Base-by-base conservation (phyloP, 371 early-diverging fungal species). In the Mucor plumbeus region DNA sequence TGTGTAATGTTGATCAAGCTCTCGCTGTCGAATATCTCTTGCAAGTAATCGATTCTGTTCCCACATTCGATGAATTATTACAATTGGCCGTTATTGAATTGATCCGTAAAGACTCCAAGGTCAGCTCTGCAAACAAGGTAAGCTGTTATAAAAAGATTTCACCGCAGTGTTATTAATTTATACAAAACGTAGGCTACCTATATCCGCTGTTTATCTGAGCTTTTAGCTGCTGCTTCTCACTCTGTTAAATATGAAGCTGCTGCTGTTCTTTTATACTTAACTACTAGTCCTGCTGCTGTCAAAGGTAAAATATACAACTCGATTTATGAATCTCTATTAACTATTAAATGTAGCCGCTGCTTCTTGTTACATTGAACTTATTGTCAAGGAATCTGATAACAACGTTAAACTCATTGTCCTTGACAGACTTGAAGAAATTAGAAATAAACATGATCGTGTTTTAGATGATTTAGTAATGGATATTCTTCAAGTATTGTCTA, bases 171-270 rank as follows among this genome's bases (percentile, higher is more conserved):
- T 41, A 35, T 34, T 39, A 54, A 63, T 26, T 7, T 44, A 55
- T 7, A 14, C 35, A 35, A 3, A 8, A 7, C 6, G 5, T 36
- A 91, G 91, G 89, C 90, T 26, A 90, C 89, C 71, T 97, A 95
- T 79, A 92, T 98, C 68, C 91, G 93, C 62, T 90, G 90, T 67
- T 89, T 98, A 43, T 91, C 95, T 65, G 91, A 93, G 67, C 82
- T 98, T 65, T 83, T 97, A 68, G 84, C 88, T 36, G 88, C 90
- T 17, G 80, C 90, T 17, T 88, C 95, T 10, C 91, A 90, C 71
- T 88, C 97, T 40, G 99, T 99, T 70, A 95, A 96, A 72, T 99
- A 95, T 75, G 99, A 99, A 75, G 99, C 99, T 17, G 98, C 99
- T 36, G 89, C 90, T 59, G 92, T 97, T 21, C 82, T 98, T 64